Percentiles rank a stretch among this genome's conserved stretches.
Evolutionary conservation across 2,329 filamentous ascomycete species (phyloP).

Genomic region (Fonsecaea monophora): DNA sequence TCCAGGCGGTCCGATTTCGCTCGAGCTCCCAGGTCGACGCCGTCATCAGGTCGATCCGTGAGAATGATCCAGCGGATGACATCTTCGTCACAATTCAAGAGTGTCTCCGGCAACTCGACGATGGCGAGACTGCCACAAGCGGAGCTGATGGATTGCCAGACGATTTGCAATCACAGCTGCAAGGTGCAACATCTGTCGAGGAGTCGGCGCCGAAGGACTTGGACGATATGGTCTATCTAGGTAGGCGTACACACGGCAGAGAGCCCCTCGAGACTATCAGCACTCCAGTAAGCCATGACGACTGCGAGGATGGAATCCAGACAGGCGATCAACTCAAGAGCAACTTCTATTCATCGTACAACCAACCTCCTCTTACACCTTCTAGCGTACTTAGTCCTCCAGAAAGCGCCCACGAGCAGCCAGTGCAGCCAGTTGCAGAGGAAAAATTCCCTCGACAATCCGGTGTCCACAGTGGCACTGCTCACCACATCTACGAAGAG

Average conservation of each 20-base stretch:
- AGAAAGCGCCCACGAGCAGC: background rate
- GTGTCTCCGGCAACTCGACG: conserved; percentile 8
- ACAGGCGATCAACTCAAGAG: background rate
- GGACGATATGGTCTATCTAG: background rate
- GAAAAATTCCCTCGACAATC: background rate
- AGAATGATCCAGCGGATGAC: background rate
- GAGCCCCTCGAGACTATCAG: background rate
- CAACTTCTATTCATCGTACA: background rate
- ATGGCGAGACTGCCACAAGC: background rate
- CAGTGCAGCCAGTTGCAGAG: background rate
- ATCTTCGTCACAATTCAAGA: conserved; percentile 3
- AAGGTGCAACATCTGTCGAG: background rate
- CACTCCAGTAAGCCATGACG: background rate
- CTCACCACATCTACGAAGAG: background rate
- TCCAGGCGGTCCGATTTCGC: background rate
- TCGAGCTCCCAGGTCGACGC: background rate
- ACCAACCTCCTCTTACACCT: background rate
- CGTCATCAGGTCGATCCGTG: background rate
- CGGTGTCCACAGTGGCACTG: background rate
- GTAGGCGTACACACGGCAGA: background rate
- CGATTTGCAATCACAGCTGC: background rate
- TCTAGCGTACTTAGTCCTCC: background rate
- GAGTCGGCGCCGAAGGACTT: background rate
- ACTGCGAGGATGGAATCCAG: background rate
- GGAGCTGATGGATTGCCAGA: background rate